Evolutionary conservation across 306 rosid genomes (phyloP).

Genomic region (Acmispon strigosus): DNA sequence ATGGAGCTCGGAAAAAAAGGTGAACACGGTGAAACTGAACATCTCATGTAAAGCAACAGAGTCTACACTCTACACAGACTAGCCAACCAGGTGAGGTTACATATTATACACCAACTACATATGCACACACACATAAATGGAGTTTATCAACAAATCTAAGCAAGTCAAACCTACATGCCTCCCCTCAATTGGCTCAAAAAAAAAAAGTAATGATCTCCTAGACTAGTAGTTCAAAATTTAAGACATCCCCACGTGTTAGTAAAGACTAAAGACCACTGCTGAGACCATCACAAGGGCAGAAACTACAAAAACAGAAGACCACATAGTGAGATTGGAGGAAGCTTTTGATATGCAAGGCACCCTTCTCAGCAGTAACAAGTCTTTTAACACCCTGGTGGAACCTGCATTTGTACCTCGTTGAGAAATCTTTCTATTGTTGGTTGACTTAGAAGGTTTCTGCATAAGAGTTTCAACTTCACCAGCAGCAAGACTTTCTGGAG

Average conservation of each 20-base stretch:
- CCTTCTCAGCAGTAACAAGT: slow-evolving; percentile 23
- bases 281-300: slow-evolving; percentile 29
- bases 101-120: slow-evolving; percentile 24
- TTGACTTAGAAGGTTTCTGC: slow-evolving; percentile 17
- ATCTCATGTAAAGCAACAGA: slow-evolving; percentile 11
- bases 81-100: slow-evolving; percentile 4
- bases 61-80: slow-evolving; percentile 7
- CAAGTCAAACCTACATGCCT: slow-evolving; percentile 25
- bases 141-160: slow-evolving; percentile 22
- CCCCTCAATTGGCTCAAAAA: slow-evolving; percentile 16
- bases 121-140: not conserved
- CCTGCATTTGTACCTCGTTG: slow-evolving; percentile 8
- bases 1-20: not conserved
- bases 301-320: slow-evolving; percentile 39
- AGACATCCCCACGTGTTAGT: slow-evolving; percentile 49
- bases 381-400: slow-evolving; percentile 9
- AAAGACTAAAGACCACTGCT: slow-evolving; percentile 34
- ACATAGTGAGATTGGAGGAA: slow-evolving; percentile 12
- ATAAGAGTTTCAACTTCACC: slow-evolving; percentile 15
- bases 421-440: slow-evolving; percentile 16
- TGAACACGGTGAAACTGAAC: not conserved
- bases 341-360: slow-evolving; percentile 21
- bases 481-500: slow-evolving; percentile 24
- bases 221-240: slow-evolving; percentile 28
- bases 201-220: slow-evolving; percentile 21